Conservation (phyloP, 306 rosid species). For the Astragalus glycyphyllos region DNA sequence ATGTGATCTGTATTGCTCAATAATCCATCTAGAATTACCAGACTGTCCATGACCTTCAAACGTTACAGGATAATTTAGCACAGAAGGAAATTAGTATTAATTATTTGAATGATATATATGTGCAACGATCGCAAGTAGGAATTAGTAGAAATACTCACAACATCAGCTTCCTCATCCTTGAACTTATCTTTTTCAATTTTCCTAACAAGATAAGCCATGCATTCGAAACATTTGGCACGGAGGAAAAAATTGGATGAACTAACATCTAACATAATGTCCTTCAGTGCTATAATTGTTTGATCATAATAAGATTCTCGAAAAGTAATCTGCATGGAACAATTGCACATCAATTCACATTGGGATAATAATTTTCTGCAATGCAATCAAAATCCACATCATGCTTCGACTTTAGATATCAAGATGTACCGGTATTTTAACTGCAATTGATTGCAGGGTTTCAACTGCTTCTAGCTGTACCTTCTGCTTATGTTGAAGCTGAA, state of each 20-base stretch:
- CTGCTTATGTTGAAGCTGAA: slow-evolving; percentile 25
- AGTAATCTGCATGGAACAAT: slow-evolving; percentile 28
- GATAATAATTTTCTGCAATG: not conserved
- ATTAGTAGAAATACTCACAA: slow-evolving; percentile 32
- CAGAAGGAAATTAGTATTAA: not conserved
- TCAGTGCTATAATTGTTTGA: slow-evolving; percentile 10
- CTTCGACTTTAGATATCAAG: slow-evolving; percentile 12
- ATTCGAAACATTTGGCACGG: slow-evolving; percentile 35
- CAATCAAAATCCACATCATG: slow-evolving; percentile 18
- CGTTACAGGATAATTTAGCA: not conserved
- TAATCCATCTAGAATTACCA: not conserved
- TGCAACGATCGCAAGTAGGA: not conserved
- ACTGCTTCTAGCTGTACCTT: slow-evolving; percentile 14
- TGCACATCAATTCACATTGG: slow-evolving; percentile 7
- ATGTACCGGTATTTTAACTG: slow-evolving; percentile 33
- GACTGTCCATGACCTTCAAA: slow-evolving; percentile 28
- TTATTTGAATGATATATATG: not conserved
- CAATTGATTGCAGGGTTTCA: slow-evolving; percentile 25
- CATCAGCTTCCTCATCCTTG: not conserved
- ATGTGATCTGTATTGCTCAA: not conserved
- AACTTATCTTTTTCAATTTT: not conserved
- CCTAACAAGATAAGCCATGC: slow-evolving; percentile 18
- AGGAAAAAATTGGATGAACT: not conserved
- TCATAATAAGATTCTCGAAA: slow-evolving; percentile 5
- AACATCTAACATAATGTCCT: not conserved